Evolutionary conservation across 495 filamentous ascomycete genomes (phyloP), one percentile per base, ranked within the genome.

Genomic region (Penicillium canescens): DNA sequence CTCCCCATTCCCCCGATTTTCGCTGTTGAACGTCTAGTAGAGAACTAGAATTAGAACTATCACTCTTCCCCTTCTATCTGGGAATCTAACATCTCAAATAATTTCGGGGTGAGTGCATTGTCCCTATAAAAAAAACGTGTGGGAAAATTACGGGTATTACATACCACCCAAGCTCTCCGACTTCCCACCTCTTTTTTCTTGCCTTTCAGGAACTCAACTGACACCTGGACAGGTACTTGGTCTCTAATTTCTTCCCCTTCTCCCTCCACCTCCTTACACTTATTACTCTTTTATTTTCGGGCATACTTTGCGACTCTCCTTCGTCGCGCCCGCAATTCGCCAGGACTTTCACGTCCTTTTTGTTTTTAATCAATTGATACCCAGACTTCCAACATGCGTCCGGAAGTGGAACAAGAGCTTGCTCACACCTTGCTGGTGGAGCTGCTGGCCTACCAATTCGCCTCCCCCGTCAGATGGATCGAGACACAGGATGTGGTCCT

Each of bases 401-500:
- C 95, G 62, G 95, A 98, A 83, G 81, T 97, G 72, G 93, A 98
- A 83, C 94, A 98, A 71, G 94, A 98, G 77, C 87, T 98, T 67
- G 86, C 92, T 67, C 93, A 98, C 75, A 98, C 92, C 59, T 83
- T 98, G 74, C 86, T 98, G 63, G 90, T 98, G 51, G 94, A 98
- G 84, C 88, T 99, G 43, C 85, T 99, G 52, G 95, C 95, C 72
- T 98, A 98, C 75, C 94, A 99, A 71, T 99, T 99, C 73, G 94
- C 94, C 61, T 96, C 92, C 20, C 94, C 94, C 26, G 94, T 99
- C 54, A 86, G 94, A 84, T 99, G 94, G 83, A 99, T 99, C 72
- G 94, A 98, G 75, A 98, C 94, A 7, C 94, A 99, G 76, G 94
- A 99, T 91, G 95, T 99, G 48, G 90, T 99, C 62, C 89, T 99